Percentiles rank a stretch among this genome's conserved stretches.
These are phyloP conservation scores for Neopestalotiopsis sp. DNA, from an alignment of 2,329 filamentous ascomycete species.

Conservation along the genomic window DNA sequence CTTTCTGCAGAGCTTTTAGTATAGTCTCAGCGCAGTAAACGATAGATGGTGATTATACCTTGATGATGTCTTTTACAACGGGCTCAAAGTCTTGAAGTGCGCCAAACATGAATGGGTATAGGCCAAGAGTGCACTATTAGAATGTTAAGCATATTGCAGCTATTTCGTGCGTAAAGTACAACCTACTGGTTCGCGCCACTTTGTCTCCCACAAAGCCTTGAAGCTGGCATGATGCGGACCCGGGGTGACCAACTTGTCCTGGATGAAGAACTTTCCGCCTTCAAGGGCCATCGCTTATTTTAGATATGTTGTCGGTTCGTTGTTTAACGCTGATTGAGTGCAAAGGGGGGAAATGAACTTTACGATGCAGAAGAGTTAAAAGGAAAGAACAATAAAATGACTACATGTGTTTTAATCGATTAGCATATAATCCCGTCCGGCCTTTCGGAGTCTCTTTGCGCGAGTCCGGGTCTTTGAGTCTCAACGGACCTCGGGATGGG, in stretches of 20 bases:
- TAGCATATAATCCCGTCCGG: not conserved
- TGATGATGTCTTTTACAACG: constrained; percentile 34
- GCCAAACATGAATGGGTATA: constrained; percentile 44
- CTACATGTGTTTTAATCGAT: not conserved
- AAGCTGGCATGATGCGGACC: constrained; percentile 34
- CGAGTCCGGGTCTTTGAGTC: not conserved
- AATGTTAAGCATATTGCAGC: not conserved
- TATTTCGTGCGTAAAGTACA: not conserved
- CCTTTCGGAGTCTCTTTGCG: not conserved
- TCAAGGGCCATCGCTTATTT: constrained; percentile 29
- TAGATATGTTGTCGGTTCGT: not conserved
- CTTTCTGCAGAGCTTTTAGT: constrained; percentile 19
- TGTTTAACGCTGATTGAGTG: not conserved
- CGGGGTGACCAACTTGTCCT: constrained; percentile 28
- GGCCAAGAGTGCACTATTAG: constrained; percentile 33
- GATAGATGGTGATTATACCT: not conserved
- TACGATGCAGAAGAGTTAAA: not conserved
- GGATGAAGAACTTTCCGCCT: constrained; percentile 33
- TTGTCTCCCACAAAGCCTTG: constrained; percentile 34
- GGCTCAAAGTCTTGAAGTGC: constrained; percentile 37
- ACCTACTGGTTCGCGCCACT: constrained; percentile 33
- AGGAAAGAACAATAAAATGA: not conserved
- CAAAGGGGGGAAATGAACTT: not conserved
- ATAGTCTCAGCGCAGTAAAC: not conserved
- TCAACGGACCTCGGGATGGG: not conserved